Conservation (phyloP, 1,284 basidiomycete genomes). For the Cystobasidium sp. region DNA sequence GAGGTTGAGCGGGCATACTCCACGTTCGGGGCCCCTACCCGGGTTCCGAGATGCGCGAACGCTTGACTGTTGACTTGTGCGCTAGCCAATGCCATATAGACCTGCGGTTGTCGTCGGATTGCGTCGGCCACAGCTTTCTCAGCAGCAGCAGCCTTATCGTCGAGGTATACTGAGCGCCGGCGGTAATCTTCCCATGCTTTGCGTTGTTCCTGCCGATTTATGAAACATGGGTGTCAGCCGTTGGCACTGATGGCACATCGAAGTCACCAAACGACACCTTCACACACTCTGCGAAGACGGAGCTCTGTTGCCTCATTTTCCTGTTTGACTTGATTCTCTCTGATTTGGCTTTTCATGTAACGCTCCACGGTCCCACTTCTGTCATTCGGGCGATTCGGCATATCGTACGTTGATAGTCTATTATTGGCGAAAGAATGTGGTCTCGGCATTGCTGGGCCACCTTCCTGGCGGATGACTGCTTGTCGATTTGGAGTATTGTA, state of each 20-base stretch:
- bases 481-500: background rate
- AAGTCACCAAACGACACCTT: background rate
- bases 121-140: constrained; percentile 8
- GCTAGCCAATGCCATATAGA: too few species aligned
- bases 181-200: constrained; percentile 18
- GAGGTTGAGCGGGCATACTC: too few species aligned
- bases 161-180: constrained; percentile 8
- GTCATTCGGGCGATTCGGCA: background rate
- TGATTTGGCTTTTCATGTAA: background rate
- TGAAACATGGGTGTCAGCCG: background rate
- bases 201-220: constrained; percentile 3
- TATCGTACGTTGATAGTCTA: background rate
- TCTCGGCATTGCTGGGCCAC: background rate
- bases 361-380: background rate
- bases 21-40: too few species aligned
- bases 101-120: background rate
- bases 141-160: constrained; percentile 18
- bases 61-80: too few species aligned
- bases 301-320: constrained; percentile 1
- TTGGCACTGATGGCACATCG: background rate
- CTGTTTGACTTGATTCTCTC: constrained; percentile 1
- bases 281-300: background rate
- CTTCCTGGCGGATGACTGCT: background rate
- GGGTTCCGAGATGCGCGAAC: too few species aligned
- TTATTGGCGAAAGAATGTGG: background rate